Base-by-base conservation (phyloP, 345 rosid genomes). In the thale cress (Arabidopsis thaliana) region DNA sequence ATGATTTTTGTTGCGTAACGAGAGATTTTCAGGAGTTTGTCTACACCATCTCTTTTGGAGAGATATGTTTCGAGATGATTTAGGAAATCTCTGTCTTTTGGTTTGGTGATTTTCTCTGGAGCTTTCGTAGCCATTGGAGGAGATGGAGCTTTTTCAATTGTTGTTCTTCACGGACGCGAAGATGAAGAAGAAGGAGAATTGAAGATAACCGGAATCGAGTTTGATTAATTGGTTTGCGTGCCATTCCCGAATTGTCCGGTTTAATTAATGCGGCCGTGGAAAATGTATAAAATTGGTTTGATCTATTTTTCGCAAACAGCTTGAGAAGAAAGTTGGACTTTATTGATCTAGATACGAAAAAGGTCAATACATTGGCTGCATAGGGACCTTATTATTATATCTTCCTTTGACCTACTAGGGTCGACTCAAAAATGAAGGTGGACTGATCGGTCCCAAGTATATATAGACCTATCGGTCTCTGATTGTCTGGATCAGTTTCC, bases 11-110 rank as follows among this genome's bases (percentile, higher is more conserved):
- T 52, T 7, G 95, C 90, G 88, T 91, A 88, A 40, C 97, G 86
- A 25, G 95, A 88, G 81, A 94, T 91, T 79, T 94, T 94, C 30
- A 91, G 84, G 73, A 90, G 91, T 76, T 94, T 94, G 86, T 91
- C 97, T 5, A 91, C 97, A 24, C 98, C 98, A 51, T 93, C 97
- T 45, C 98, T 85, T 59, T 83, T 87, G 3, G 93, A 80, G 7
- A 92, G 88, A 78, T 91, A 94, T 52, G 78, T 84, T 77, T 94
- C 98, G 37, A 94, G 87, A 66, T 85, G 96, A 56, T 78, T 89
- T 38, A 87, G 72, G 57, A 92, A 86, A 74, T 87, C 91, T 69
- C 86, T 77, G 23, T 83, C 75, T 28, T 69, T 60, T 2, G 81
- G 56, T 8, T 75, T 68, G 20, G 52, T 2, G 51, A 0, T 57